Percentiles rank a stretch among this genome's conserved stretches.
Evolutionary conservation across 2,329 filamentous ascomycete species (phyloP).

Genomic region (Tolypocladium album): DNA sequence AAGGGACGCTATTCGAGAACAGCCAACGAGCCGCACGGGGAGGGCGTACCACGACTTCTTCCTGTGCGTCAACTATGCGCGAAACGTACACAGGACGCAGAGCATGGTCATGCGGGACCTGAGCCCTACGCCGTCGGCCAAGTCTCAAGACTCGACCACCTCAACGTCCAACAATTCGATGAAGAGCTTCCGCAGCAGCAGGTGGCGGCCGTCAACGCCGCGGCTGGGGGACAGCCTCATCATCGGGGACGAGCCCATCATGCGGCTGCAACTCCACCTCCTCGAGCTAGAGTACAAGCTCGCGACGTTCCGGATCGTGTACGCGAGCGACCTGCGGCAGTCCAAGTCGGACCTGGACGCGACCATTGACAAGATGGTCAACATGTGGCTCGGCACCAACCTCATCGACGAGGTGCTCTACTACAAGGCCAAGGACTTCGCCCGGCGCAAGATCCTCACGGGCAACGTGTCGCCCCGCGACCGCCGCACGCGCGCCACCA

Average conservation of each 20-base stretch:
- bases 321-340: conserved; percentile 15
- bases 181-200: conserved; percentile 2
- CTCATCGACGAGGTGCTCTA: conserved; percentile 16
- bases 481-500: conserved; percentile 9
- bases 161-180: conserved; percentile 9
- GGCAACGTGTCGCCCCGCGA: conserved; percentile 8
- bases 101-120: conserved; percentile 6
- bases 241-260: conserved; percentile 11
- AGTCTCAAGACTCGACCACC: conserved; percentile 9
- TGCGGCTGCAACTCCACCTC: conserved; percentile 15
- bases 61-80: conserved; percentile 18
- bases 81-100: conserved; percentile 7
- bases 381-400: conserved; percentile 18
- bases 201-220: conserved; percentile 10
- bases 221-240: conserved; percentile 11
- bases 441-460: conserved; percentile 6
- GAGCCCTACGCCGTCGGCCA: conserved; percentile 11
- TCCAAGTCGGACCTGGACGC: conserved; percentile 7
- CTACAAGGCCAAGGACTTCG: conserved; percentile 18
- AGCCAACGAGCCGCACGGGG: conserved; percentile 10
- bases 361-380: conserved; percentile 14
- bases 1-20: conserved; percentile 13
- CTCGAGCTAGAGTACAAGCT: conserved; percentile 19
- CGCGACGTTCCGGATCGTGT: conserved; percentile 14
- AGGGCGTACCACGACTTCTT: conserved; percentile 16